phyloP scores from a whole-genome alignment of 164 flowering plant species.

The Buxus sempervirens region DNA sequence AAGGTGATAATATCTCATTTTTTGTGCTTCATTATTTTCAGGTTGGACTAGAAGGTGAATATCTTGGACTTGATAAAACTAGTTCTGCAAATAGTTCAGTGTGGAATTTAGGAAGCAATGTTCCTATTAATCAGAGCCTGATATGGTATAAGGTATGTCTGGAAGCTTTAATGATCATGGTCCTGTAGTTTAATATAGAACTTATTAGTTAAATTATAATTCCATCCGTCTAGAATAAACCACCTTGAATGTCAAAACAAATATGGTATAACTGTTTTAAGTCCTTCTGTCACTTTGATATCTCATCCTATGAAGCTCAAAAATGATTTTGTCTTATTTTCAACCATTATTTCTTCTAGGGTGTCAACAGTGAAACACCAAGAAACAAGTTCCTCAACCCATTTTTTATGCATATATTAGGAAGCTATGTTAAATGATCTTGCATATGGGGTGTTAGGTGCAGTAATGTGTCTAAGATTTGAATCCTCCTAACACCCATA shows the following conservation, averaged over 20 bases:
- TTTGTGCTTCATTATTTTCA: constrained; percentile 14
- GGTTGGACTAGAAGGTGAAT: constrained; percentile 58
- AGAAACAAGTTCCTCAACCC: neutral
- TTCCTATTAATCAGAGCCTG: constrained; percentile 41
- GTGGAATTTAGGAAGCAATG: constrained; percentile 35
- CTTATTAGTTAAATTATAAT: neutral
- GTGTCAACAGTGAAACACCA: neutral
- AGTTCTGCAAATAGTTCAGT: constrained; percentile 42
- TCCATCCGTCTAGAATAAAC: neutral
- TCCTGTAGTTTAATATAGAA: neutral
- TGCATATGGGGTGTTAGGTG: too few species aligned
- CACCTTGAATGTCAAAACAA: neutral
- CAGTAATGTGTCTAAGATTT: too few species aligned
- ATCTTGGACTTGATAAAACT: constrained; percentile 37
- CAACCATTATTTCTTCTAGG: neutral
- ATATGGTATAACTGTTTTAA: neutral
- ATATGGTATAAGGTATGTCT: constrained; percentile 59
- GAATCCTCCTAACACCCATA: too few species aligned
- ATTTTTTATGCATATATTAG: neutral
- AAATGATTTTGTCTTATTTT: neutral
- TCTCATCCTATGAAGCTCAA: neutral
- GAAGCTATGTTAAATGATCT: too few species aligned
- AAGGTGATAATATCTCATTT: neutral
- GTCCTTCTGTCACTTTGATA: neutral
- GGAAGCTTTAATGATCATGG: neutral